These are phyloP conservation scores for Allium cepa DNA, from an alignment of 106 monocot species.

Conservation along the genomic window DNA sequence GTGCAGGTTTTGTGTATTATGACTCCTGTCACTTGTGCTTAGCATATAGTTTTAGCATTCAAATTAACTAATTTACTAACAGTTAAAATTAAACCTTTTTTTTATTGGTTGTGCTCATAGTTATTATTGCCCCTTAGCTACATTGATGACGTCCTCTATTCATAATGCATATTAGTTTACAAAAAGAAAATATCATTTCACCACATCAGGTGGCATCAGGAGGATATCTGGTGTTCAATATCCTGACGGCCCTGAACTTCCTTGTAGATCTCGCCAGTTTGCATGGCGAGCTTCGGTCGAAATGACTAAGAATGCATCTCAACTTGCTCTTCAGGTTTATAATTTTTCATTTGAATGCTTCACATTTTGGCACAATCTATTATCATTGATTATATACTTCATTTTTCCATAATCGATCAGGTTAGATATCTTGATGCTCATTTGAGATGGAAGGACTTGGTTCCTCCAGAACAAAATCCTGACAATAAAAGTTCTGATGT, in stretches of 20 bases:
- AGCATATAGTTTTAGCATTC: no score
- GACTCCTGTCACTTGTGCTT: no score
- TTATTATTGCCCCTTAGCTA: no score
- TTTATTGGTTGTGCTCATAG: no score
- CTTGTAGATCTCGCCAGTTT: slow-evolving; percentile 50
- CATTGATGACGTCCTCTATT: no score
- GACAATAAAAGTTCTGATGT: slow-evolving; percentile 44
- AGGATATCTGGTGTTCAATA: slow-evolving; percentile 50
- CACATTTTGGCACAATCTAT: no score
- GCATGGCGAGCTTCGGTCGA: slow-evolving; percentile 81
- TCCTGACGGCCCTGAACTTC: slow-evolving; percentile 36
- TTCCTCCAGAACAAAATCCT: slow-evolving; percentile 51
- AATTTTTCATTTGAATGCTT: neutral
- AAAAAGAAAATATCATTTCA: no score
- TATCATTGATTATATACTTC: no score
- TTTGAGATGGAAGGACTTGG: slow-evolving; percentile 76
- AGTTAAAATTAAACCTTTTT: no score
- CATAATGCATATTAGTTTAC: no score
- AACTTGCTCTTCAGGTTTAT: slow-evolving; percentile 82
- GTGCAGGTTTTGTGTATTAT: no score
- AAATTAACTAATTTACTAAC: no score
- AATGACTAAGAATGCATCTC: slow-evolving; percentile 49
- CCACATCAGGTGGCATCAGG: slow-evolving; percentile 52
- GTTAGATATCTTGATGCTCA: slow-evolving; percentile 84
- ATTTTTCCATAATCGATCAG: slow-evolving; percentile 20